Base-by-base conservation (phyloP, 2,329 filamentous ascomycete species). In the Fusarium sp. region DNA sequence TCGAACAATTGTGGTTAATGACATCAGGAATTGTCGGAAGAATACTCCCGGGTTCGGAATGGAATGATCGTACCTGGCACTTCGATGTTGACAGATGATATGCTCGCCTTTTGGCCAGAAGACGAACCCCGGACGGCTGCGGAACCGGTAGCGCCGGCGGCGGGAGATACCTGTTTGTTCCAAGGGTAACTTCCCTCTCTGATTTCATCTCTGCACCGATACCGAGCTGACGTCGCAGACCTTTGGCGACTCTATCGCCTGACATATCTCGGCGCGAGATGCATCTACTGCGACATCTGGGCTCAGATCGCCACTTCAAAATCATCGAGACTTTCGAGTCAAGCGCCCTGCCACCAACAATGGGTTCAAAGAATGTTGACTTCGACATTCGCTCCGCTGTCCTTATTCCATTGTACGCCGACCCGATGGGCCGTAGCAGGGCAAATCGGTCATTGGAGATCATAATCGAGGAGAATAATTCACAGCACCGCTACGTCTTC, bases 291-390 rank as follows among this genome's bases (percentile, higher is more conserved):
- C 42, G 24, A 45, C 24, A 45, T 2, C 7, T 3, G 16, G 6
- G 3, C 10, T 45, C 24, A 2, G 22, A n/a, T 1, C 3, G 7
- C 12, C 10, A 10, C 10, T 45, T 45, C 24, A 45, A 9, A 27
- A 27, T 45, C 6, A 13, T 27, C 24, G 42, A 45, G 7, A 45
- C 22, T 0, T 12, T 45, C 12, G 42, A 27, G 42, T 27, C 9
- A 11, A 12, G 18, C 10, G 2, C 13, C 4, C 6, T 3, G 9
- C 5, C 14, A 45, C 42, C 0, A 8, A 25, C 14, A 7, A 45
- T 1, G 9, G 4, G 6, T 1, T 7, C 22, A 11, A 11, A 11
- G 5, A 22, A 11, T 0, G 13, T 45, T 8, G 9, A 45, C 6
- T 25, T 45, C 1, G 42, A 45, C 4, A 7, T 45, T 45, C 24